Evolutionary conservation across 139 green algal genomes (phyloP), one percentile per base, ranked within the genome.

Genomic region (Chlorella sp.): DNA sequence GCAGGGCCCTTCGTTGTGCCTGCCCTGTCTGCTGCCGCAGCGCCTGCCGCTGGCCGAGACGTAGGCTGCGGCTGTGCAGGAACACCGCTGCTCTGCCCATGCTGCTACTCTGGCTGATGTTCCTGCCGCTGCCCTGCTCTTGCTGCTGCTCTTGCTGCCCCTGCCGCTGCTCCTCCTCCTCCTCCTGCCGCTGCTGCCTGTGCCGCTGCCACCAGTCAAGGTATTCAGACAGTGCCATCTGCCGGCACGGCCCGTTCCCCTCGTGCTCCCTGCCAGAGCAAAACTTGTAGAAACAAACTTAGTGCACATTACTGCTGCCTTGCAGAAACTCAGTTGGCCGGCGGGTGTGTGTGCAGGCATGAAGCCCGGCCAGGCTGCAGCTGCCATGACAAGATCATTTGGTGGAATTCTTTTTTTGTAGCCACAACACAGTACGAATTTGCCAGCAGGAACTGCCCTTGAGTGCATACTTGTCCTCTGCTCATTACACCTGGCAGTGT

Each of bases 191-290:
- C 40, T 26, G 40, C 36, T 81, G 40, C 81, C 77, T 37, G 40
- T 87, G 90, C 69, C 85, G 60, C 76, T 73, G 24, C 94, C 94
- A 97, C 90, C 93, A 96, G 79, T 36, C 57, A 5, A 83, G 68
- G 81, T 94, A 96, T 18, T 96, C 82, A 18, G 24, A 30, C 15
- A 97, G 83, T 1, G 78, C 93, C 93, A 97, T 95, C 2, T 93
- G 71, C 26, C 76, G 81, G 22, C 89, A 84, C 26, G 86, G 64
- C 1, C 92, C 91, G n/a, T 86, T 78, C 14, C 91, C 93, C 30
- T 93, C 66, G 16, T 94, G 83, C 75, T 91, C 28, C 75, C 73
- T 85, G 86, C 73, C 77, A 34, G 18, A 39, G 36, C n/a, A 69
- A 36, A 37, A 15, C 15, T 3, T 85, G 42, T 26, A 1, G 3